Base-by-base conservation (phyloP, 1,139 yeast species). In the Ogataea hybrid region DNA sequence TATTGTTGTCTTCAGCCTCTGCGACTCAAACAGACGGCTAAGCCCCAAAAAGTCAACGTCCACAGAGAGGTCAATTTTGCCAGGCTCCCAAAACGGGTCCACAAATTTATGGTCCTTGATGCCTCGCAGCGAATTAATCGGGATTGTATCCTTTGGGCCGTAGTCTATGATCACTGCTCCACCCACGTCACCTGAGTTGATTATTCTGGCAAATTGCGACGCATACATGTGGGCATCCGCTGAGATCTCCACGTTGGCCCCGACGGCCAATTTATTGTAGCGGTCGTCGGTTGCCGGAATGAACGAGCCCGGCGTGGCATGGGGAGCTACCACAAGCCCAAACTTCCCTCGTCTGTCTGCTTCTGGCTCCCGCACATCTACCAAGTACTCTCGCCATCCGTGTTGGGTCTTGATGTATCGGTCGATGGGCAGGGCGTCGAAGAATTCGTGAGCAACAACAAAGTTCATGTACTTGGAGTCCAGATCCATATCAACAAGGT, bases 371-470 rank as follows among this genome's bases (percentile, higher is more conserved):
- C 52, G 48, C 31, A 48, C 38, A 50, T 77, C 94, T 22, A 87
- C 95, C 34, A 84, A 58, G 32, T 78, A 70, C 58, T 87, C 96
- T 52, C 92, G 69, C 96, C 96, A 87, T 0, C 88, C 87, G 14
- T 74, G 61, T 25, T 68, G 65, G 0, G 85, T 78, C 50, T 75
- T 75, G 42, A 76, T 73, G 57, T 84, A 87, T 48, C 82, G 75
- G 50, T 83, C 81, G 20, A 87, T 81, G 0, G 96, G 95, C 46
- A 87, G 68, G 0, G 96, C 95, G 64, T 87, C 96, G 58, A 84
- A 87, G 56, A 87, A 87, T 59, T 87, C 96, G 59, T 87, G 96
- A 0, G 95, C 95, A 41, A 87, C 59, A 7, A 85, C 69, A 57
- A 77, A 86, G 47, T 85, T 83, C 28, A 87, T 75, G 28, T 54